Conservation (phyloP, 2,329 filamentous ascomycete species). For the Fusarium buharicum region DNA sequence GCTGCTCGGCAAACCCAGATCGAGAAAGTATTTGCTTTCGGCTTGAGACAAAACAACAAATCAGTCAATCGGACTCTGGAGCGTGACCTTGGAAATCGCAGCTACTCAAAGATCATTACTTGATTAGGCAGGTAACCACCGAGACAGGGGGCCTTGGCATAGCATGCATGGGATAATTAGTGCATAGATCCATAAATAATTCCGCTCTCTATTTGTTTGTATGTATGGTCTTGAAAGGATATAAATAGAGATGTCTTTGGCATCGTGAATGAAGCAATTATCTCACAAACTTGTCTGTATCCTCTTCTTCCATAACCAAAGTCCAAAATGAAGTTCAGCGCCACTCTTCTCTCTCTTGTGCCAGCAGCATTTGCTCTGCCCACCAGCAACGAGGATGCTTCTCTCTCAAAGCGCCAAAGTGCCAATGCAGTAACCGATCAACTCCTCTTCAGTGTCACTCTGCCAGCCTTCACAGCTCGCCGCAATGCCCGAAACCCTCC, state of each 20-base stretch:
- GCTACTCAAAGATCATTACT: conserved; percentile 28
- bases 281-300: background rate
- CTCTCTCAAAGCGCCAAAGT: conserved; percentile 38
- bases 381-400: conserved; percentile 4
- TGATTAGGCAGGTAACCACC: conserved; percentile 26
- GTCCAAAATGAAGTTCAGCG: conserved; percentile 52
- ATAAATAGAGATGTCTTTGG: conserved; percentile 23
- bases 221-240: background rate
- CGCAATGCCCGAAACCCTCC: conserved; percentile 55
- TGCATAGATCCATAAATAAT: background rate
- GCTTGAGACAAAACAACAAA: conserved; percentile 18
- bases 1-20: conserved; percentile 7
- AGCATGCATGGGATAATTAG: background rate
- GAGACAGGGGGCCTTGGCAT: background rate
- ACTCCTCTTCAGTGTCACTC: conserved; percentile 57
- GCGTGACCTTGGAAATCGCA: conserved; percentile 21
- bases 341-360: conserved; percentile 38
- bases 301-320: background rate
- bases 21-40: background rate
- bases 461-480: conserved; percentile 55
- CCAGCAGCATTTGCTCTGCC: conserved; percentile 43
- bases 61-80: conserved; percentile 6
- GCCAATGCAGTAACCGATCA: conserved; percentile 54
- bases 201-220: background rate
- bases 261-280: background rate